phyloP scores from a whole-genome alignment of 768 basidiomycete species.

The Trametes cubensis region DNA sequence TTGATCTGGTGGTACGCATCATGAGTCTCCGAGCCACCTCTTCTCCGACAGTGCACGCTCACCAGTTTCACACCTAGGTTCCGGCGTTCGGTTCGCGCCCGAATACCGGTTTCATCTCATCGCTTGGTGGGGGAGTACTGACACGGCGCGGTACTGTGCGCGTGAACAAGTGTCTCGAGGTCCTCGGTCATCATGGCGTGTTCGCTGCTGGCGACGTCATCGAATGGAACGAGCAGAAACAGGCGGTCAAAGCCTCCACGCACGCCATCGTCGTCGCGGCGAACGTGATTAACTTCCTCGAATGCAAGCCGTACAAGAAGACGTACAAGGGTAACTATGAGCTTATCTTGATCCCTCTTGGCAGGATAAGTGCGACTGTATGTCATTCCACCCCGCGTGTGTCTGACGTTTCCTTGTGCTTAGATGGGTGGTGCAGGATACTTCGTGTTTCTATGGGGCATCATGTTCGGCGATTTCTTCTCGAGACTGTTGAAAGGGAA shows the following conservation, averaged over 20 bases:
- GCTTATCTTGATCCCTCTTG: conserved; percentile 56
- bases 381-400: background rate
- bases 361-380: conserved; percentile 44
- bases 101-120: conserved; percentile 53
- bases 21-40: background rate
- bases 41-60: background rate
- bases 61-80: conserved; percentile 26
- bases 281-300: conserved; percentile 52
- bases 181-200: conserved; percentile 51
- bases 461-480: conserved; percentile 34
- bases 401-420: background rate
- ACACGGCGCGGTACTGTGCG: conserved; percentile 48
- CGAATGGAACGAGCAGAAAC: conserved; percentile 67
- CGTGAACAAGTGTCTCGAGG: conserved; percentile 59
- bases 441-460: conserved; percentile 34
- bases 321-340: conserved; percentile 54
- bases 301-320: conserved; percentile 39
- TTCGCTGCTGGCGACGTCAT: conserved; percentile 71
- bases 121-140: conserved; percentile 42
- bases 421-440: conserved; percentile 36
- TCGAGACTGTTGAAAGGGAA: conserved; percentile 33
- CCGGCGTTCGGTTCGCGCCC: conserved; percentile 41
- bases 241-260: conserved; percentile 46
- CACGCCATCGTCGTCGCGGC: conserved; percentile 50
- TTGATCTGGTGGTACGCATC: conserved; percentile 60